Evolutionary conservation across 2,329 filamentous ascomycete genomes (phyloP).

Genomic region (Xylariaceae sp.): DNA sequence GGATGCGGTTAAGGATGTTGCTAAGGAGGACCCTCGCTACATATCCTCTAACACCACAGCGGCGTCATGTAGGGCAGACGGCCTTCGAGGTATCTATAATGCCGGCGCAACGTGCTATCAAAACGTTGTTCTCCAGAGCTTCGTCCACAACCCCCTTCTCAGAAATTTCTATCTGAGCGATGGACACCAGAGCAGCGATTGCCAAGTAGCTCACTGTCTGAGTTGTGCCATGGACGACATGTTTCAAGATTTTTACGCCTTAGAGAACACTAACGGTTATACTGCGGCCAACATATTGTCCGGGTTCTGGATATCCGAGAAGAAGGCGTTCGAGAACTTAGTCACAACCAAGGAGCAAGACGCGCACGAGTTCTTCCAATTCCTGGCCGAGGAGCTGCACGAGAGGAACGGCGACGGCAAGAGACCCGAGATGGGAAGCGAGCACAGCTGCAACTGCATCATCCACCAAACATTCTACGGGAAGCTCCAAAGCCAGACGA

Average conservation of each 20-base stretch:
- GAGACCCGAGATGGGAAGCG: conserved; percentile 59
- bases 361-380: conserved; percentile 96
- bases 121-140: conserved; percentile 90
- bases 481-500: conserved; percentile 86
- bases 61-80: conserved; percentile 82
- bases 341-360: conserved; percentile 96
- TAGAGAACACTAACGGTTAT: conserved; percentile 84
- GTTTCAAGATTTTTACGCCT: conserved; percentile 71
- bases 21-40: conserved; percentile 70
- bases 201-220: conserved; percentile 63
- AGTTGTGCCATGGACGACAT: conserved; percentile 75
- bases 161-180: conserved; percentile 91
- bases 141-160: conserved; percentile 91
- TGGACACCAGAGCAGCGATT: conserved; percentile 80
- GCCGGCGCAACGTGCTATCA: conserved; percentile 99
- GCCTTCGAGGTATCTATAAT: conserved; percentile 91
- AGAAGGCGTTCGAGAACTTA: conserved; percentile 70
- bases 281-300: conserved; percentile 87
- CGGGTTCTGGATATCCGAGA: conserved; percentile 86
- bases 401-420: conserved; percentile 75
- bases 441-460: conserved; percentile 79
- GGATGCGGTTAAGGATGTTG: conserved; percentile 55
- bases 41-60: conserved; percentile 77
- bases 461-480: conserved; percentile 95
- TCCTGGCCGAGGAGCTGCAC: conserved; percentile 89